Evolutionary conservation across 2,329 filamentous ascomycete genomes (phyloP).

Genomic region (Penicillium aurantiogriseum): DNA sequence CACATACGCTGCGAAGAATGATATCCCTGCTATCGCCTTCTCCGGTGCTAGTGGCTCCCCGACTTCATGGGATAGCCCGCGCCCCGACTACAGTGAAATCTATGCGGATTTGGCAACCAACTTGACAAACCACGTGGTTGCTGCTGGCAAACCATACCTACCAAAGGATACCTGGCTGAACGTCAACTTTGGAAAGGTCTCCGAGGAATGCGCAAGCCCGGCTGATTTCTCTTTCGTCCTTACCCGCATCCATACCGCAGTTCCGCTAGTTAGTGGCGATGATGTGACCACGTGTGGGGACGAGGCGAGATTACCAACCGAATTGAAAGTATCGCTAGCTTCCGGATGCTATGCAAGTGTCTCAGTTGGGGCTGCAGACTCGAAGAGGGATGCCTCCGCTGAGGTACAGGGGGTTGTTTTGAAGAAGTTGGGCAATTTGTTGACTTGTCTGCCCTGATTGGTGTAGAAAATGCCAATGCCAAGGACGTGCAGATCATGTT

Average conservation of each 20-base stretch:
- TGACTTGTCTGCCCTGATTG: constrained; percentile 48
- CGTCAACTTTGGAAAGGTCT: constrained; percentile 63
- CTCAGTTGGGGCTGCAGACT: constrained; percentile 59
- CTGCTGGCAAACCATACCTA: constrained; percentile 61
- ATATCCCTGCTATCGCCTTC: constrained; percentile 68
- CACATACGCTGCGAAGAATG: constrained; percentile 53
- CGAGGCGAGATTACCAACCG: constrained; percentile 57
- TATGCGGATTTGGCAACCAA: constrained; percentile 64
- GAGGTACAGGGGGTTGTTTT: constrained; percentile 53
- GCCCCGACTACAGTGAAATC: constrained; percentile 54
- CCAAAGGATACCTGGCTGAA: constrained; percentile 63
- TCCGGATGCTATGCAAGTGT: constrained; percentile 62
- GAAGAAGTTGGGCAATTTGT: constrained; percentile 50
- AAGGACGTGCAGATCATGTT: constrained; percentile 2
- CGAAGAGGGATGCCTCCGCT: constrained; percentile 60
- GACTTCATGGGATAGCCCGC: constrained; percentile 53
- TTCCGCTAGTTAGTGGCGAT: constrained; percentile 33
- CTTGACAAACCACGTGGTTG: constrained; percentile 56
- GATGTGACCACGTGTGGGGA: constrained; percentile 61
- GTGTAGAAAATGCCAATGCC: neutral
- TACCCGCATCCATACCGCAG: constrained; percentile 56
- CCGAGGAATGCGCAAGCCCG: constrained; percentile 50
- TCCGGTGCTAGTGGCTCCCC: constrained; percentile 54
- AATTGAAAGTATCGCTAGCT: constrained; percentile 52
- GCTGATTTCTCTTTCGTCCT: constrained; percentile 64